phyloP scores from a whole-genome alignment of 2,329 filamentous ascomycete species.

The Pseudogymnoascus sp. region DNA sequence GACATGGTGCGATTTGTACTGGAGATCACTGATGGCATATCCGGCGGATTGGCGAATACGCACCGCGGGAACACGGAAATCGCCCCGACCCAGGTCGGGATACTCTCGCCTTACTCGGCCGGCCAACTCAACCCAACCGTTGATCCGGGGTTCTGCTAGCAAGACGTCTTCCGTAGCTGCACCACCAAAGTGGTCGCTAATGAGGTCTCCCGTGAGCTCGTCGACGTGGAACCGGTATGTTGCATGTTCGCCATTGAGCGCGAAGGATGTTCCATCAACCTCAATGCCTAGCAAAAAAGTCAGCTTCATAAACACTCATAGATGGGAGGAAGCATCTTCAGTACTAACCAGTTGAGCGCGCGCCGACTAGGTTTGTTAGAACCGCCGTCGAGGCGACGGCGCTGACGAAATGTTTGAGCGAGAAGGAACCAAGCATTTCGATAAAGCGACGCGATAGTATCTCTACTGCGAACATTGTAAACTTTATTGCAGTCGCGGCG shows the following conservation, averaged over 20 bases:
- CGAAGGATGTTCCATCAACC: conserved; percentile 47
- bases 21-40: conserved; percentile 33
- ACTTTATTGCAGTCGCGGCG: not conserved
- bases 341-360: not conserved
- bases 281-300: conserved; percentile 38
- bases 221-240: conserved; percentile 60
- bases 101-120: conserved; percentile 52
- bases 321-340: not conserved
- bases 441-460: not conserved
- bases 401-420: not conserved
- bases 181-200: conserved; percentile 55
- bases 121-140: conserved; percentile 47
- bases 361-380: not conserved
- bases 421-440: not conserved
- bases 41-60: conserved; percentile 51
- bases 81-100: conserved; percentile 55
- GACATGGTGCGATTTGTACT: not conserved
- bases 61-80: conserved; percentile 54
- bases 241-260: conserved; percentile 46
- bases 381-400: not conserved
- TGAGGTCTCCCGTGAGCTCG: conserved; percentile 44
- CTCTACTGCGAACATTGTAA: not conserved
- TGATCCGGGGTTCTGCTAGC: conserved; percentile 12
- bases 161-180: conserved; percentile 41
- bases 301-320: not conserved